phyloP scores from a whole-genome alignment of 768 basidiomycete species.

The Pleurotus platypus region DNA sequence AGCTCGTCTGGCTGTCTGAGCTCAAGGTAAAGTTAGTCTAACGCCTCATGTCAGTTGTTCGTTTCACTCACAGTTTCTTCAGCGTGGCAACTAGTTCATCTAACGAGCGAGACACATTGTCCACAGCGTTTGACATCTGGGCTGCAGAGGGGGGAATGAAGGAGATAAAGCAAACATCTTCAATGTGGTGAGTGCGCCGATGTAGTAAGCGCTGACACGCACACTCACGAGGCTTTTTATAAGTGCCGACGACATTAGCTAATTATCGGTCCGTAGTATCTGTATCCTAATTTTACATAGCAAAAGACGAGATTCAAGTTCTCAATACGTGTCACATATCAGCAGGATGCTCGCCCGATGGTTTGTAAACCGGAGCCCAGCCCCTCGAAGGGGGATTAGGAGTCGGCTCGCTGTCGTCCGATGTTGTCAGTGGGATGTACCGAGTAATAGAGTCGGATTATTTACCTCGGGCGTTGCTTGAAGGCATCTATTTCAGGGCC shows the following conservation, averaged over 20 bases:
- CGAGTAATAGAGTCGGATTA: not conserved
- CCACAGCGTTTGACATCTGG: too few species aligned
- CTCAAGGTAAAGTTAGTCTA: too few species aligned
- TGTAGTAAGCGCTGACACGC: too few species aligned
- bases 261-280: not conserved
- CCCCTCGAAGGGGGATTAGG: not conserved
- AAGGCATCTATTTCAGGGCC: not conserved
- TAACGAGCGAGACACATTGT: too few species aligned
- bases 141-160: too few species aligned
- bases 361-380: slow-evolving; percentile 4
- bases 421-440: not conserved
- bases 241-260: not conserved
- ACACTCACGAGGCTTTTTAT: not conserved
- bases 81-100: too few species aligned
- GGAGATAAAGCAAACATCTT: too few species aligned
- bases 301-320: not conserved
- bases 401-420: not conserved
- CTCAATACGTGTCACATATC: not conserved
- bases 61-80: too few species aligned
- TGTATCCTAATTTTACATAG: not conserved
- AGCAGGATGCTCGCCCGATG: not conserved
- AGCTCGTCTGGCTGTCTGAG: too few species aligned
- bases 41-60: too few species aligned
- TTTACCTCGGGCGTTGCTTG: not conserved
- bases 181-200: too few species aligned